A percentile compares a stretch with the other conserved stretches of the same genome.
phyloP scores from a whole-genome alignment of 306 rosid species.

The Fragaria ananassa region DNA sequence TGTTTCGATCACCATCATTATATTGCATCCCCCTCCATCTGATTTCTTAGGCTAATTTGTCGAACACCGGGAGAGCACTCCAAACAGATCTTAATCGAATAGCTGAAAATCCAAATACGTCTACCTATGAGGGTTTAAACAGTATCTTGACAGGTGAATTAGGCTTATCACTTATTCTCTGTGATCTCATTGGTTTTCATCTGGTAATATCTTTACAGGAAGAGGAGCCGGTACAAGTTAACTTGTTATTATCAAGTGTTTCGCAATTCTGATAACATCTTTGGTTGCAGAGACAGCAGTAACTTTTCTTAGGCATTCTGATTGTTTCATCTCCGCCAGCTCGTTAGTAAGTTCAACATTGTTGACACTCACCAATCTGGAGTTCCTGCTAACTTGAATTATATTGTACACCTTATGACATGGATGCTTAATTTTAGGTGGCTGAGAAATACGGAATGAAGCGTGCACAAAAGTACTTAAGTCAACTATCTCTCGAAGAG shows the following conservation, averaged over 20 bases:
- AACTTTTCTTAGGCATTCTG: neutral
- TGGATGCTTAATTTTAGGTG: neutral
- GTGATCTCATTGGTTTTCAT: neutral
- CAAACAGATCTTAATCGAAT: neutral
- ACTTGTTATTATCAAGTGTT: neutral
- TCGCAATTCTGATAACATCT: neutral
- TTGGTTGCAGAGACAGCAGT: neutral
- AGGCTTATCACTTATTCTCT: neutral
- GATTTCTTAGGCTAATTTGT: neutral
- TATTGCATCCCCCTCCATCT: neutral
- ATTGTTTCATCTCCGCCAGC: neutral
- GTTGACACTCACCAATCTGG: neutral
- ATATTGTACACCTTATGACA: neutral
- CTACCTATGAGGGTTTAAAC: neutral
- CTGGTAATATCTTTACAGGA: neutral
- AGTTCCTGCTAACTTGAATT: neutral
- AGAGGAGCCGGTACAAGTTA: neutral
- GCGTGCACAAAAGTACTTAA: neutral
- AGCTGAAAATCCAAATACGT: neutral
- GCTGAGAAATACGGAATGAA: neutral
- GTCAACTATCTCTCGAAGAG: neutral
- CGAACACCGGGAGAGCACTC: neutral
- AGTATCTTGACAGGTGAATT: neutral
- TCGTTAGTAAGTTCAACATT: neutral
- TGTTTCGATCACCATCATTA: neutral